A percentile compares a stretch with the other conserved stretches of the same genome.
phyloP scores from a whole-genome alignment of 2,329 filamentous ascomycete genomes.

The Xylaria sp. region DNA sequence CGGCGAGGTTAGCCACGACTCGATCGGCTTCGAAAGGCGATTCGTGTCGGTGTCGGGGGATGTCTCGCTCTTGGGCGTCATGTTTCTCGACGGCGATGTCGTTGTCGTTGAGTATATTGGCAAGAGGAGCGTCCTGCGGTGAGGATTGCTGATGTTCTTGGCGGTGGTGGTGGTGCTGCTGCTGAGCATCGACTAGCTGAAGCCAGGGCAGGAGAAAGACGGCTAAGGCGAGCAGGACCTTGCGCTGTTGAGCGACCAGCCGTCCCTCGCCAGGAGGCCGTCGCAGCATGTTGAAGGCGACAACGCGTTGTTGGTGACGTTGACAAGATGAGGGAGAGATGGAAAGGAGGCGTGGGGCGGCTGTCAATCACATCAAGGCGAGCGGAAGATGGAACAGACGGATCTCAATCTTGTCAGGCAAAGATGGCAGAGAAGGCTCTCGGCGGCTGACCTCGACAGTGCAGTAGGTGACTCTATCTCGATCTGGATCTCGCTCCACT shows the following conservation, averaged over 20 bases:
- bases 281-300: conserved; percentile 54
- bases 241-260: conserved; percentile 45
- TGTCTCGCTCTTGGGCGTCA: conserved; percentile 21
- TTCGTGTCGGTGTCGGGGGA: conserved; percentile 24
- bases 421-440: no score
- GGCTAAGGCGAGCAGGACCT: conserved; percentile 49
- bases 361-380: conserved; percentile 20
- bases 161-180: conserved; percentile 52
- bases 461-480: no score
- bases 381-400: not conserved
- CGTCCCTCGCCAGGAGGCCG: conserved; percentile 58
- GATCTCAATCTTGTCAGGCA: no score
- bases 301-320: conserved; percentile 23
- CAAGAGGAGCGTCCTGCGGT: conserved; percentile 30
- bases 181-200: conserved; percentile 58
- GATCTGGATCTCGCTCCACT: no score
- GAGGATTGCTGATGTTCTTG: conserved; percentile 28
- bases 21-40: conserved; percentile 27
- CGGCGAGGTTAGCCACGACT: conserved; percentile 29
- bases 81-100: conserved; percentile 23
- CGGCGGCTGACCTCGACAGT: no score
- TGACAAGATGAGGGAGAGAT: not conserved
- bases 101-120: conserved; percentile 30
- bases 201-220: conserved; percentile 52
- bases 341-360: not conserved